Base-by-base conservation (phyloP, 345 rosid species). In the Lagerstroemia speciosa region DNA sequence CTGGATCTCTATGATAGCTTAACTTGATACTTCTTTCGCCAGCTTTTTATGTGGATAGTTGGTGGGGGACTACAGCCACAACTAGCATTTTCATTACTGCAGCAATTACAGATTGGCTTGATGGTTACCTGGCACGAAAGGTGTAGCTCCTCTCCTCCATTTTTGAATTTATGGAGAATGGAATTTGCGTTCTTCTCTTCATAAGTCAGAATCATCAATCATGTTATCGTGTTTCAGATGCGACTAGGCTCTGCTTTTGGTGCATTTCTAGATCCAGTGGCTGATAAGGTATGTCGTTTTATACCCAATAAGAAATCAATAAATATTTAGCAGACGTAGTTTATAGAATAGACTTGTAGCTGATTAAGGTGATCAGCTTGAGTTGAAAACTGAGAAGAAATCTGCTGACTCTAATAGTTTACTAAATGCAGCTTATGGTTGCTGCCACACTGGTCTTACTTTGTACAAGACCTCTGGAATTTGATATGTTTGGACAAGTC, bases 61-160 rank as follows among this genome's bases (percentile, higher is more conserved):
- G 96, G 94, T 89, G 84, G 97, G 99, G 92, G 22, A 95, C 81
- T 70, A 88, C 97, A 30, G 92, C 97, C 11, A 95, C 99, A 6
- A 90, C 97, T 5, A 83, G 93, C 74, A 85, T 92, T 71, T 95
- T 95, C 72, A 78, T 95, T 70, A 91, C 85, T 37, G 98, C 99
- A n/a, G 97, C 99, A 16, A 72, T 92, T 67, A 95, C 99, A 31
- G 99, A 95, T 72, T 95, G 99, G 99, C 98, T 95, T 57, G 99
- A 95, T 69, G 99, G 99, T 30, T 95, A 95, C 77, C 77, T 95
- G 72, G 99, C 99, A 15, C 77, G 99, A 31, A 95, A 85, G 97
- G 99, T 95, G 74, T 63, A 55, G 38, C n/a, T 50, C 48, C 69
- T 0, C 7, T 60, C 32, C 32, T 36, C 61, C 43, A 27, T 66